Evolutionary conservation across 306 rosid species (phyloP).

Genomic region (Quercus bicolor): DNA sequence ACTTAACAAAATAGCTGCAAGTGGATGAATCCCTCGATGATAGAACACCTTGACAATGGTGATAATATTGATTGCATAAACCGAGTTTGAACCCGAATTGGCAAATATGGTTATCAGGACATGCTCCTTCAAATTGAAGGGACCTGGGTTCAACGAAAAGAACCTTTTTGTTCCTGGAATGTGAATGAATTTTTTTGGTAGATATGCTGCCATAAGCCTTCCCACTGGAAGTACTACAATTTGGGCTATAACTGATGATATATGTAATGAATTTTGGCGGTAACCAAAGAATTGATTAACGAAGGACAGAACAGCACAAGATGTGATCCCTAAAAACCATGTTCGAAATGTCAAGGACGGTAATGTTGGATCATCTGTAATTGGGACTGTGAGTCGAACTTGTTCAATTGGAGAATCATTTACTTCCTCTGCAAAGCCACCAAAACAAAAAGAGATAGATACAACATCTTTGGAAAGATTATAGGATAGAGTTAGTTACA

Average conservation of each 20-base stretch:
- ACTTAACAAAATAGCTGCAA: conserved; percentile 60
- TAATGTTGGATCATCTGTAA: conserved; percentile 56
- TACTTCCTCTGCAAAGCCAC: conserved; percentile 23
- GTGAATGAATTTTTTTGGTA: conserved; percentile 26
- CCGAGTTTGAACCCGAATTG: conserved; percentile 55
- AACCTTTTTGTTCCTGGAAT: conserved; percentile 51
- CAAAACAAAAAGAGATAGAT: not conserved
- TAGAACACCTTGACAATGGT: conserved; percentile 87
- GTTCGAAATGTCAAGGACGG: conserved; percentile 74
- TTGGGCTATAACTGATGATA: conserved; percentile 65
- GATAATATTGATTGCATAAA: conserved; percentile 69
- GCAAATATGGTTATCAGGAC: conserved; percentile 81
- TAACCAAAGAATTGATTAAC: conserved; percentile 67
- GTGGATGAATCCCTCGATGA: conserved; percentile 44
- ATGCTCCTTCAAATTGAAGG: conserved; percentile 74
- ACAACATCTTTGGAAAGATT: not conserved
- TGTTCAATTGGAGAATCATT: conserved; percentile 74
- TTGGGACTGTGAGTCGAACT: conserved; percentile 73
- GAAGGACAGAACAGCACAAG: conserved; percentile 61
- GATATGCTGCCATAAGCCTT: conserved; percentile 69
- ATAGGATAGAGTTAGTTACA: not conserved
- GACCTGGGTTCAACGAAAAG: conserved; percentile 75
- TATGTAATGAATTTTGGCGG: conserved; percentile 44
- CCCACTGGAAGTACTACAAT: conserved; percentile 68
- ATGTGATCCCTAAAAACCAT: conserved; percentile 65